These are phyloP conservation scores for Soucietia sequanensis DNA, from an alignment of 805 yeast species.

Conservation along the genomic window DNA sequence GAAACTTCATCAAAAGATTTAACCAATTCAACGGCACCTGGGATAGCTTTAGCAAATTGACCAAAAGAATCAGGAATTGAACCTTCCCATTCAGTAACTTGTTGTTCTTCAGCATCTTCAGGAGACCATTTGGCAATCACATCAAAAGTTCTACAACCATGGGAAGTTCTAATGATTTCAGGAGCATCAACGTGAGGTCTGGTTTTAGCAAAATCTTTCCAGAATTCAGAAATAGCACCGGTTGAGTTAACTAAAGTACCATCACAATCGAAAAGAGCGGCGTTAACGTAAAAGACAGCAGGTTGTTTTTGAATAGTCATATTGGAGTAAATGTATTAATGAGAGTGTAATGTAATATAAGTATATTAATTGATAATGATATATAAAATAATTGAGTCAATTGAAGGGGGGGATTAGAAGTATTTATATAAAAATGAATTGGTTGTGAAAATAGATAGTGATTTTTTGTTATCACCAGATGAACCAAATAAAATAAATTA, in stretches of 20 bases:
- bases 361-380: neutral
- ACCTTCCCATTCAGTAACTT: slow-evolving; percentile 65
- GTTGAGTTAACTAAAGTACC: slow-evolving; percentile 86
- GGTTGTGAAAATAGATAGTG: too few relatives aligned
- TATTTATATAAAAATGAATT: too few relatives aligned
- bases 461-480: too few relatives aligned
- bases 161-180: slow-evolving; percentile 69
- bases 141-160: slow-evolving; percentile 83
- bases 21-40: slow-evolving; percentile 70
- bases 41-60: slow-evolving; percentile 68
- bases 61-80: slow-evolving; percentile 72
- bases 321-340: slow-evolving; percentile 6
- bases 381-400: too few relatives aligned
- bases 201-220: slow-evolving; percentile 70
- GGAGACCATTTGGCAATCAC: slow-evolving; percentile 74
- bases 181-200: slow-evolving; percentile 69
- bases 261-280: slow-evolving; percentile 72
- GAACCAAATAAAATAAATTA: too few relatives aligned
- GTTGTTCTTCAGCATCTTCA: slow-evolving; percentile 63
- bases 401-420: too few relatives aligned
- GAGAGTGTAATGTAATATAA: too few relatives aligned
- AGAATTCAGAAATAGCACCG: slow-evolving; percentile 76
- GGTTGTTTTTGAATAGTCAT: slow-evolving; percentile 42
- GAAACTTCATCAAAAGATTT: slow-evolving; percentile 51
- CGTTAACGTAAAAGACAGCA: slow-evolving; percentile 42